A percentile compares a stretch with the other conserved stretches of the same genome.
phyloP scores from a whole-genome alignment of 1,284 basidiomycete species.

The Pascua guehoae region DNA sequence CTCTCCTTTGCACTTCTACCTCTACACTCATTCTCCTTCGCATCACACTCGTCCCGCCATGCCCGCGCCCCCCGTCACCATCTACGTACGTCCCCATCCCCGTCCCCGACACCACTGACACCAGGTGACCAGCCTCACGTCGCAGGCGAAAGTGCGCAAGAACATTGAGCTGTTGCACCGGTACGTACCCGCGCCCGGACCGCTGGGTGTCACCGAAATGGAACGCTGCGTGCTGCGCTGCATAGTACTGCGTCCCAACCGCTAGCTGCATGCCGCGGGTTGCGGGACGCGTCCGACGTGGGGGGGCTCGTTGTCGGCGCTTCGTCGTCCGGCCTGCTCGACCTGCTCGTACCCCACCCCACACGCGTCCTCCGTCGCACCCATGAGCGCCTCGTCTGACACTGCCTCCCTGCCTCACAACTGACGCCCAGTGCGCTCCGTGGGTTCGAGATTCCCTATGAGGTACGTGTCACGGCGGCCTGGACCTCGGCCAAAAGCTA shows the following conservation, averaged over 20 bases:
- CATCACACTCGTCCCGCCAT: conserved; percentile 12
- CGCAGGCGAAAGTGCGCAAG: conserved; percentile 39
- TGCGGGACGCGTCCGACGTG: no score
- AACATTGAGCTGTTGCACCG: conserved; percentile 42
- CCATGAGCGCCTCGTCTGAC: no score
- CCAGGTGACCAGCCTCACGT: conserved; percentile 45
- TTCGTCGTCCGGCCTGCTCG: no score
- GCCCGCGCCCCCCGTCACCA: conserved; percentile 34
- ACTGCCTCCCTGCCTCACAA: no score
- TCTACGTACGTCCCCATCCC: conserved; percentile 31
- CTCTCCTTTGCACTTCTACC: background rate
- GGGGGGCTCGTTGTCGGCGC: no score
- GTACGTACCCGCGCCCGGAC: conserved; percentile 16
- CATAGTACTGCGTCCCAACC: no score
- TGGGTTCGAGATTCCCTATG: conserved; percentile 44
- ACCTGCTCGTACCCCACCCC: no score
- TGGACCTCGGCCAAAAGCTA: background rate
- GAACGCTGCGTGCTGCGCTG: no score
- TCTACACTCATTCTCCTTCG: background rate
- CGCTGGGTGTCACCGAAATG: background rate
- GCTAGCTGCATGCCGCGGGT: no score
- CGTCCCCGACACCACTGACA: background rate
- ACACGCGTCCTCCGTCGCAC: no score
- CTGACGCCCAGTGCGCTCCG: conserved; percentile 10
- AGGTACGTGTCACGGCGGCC: conserved; percentile 15